Percentiles rank a stretch among this genome's conserved stretches.
These are phyloP conservation scores for Cylindrotheca closterium DNA, from an alignment of 108 stramenopile genomes.

Conservation along the genomic window DNA sequence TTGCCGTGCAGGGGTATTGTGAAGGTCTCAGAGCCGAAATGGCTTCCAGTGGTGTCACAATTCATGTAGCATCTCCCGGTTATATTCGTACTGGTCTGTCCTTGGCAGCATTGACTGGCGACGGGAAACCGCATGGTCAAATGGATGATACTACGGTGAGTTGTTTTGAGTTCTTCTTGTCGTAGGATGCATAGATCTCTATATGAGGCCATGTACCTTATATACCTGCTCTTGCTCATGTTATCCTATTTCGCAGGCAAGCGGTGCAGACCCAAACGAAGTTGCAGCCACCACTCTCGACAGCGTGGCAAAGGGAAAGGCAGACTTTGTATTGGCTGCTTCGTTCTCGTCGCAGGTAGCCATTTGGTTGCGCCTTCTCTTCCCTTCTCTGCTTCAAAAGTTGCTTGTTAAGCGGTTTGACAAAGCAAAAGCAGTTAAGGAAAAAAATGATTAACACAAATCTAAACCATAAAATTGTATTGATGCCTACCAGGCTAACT, in stretches of 20 bases:
- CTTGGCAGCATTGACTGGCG: conserved; percentile 65
- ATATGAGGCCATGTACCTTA: too few species aligned
- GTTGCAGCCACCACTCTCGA: conserved; percentile 67
- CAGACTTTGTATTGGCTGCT: conserved; percentile 76
- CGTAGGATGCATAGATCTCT: too few species aligned
- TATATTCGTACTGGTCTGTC: conserved; percentile 79
- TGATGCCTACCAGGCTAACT: too few species aligned
- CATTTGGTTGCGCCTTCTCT: conserved; percentile 66
- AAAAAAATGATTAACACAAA: conserved; percentile 11
- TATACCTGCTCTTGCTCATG: too few species aligned
- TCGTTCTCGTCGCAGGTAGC: conserved; percentile 58
- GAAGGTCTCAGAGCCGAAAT: conserved; percentile 81
- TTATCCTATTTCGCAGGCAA: too few species aligned
- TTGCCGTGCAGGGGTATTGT: conserved; percentile 86
- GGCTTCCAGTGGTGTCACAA: conserved; percentile 50
- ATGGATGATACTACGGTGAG: conserved; percentile 81
- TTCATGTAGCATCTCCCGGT: conserved; percentile 72
- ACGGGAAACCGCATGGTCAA: conserved; percentile 63
- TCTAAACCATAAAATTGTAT: too few species aligned
- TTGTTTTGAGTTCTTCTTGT: too few species aligned
- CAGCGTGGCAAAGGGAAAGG: conserved; percentile 32
- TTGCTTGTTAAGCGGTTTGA: conserved; percentile 67
- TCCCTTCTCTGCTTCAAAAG: conserved; percentile 55
- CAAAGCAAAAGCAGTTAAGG: conserved; percentile 48
- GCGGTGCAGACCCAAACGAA: conserved; percentile 65